These are phyloP conservation scores for Abortiporus biennis DNA, from an alignment of 1,284 basidiomycete genomes.

Conservation along the genomic window DNA sequence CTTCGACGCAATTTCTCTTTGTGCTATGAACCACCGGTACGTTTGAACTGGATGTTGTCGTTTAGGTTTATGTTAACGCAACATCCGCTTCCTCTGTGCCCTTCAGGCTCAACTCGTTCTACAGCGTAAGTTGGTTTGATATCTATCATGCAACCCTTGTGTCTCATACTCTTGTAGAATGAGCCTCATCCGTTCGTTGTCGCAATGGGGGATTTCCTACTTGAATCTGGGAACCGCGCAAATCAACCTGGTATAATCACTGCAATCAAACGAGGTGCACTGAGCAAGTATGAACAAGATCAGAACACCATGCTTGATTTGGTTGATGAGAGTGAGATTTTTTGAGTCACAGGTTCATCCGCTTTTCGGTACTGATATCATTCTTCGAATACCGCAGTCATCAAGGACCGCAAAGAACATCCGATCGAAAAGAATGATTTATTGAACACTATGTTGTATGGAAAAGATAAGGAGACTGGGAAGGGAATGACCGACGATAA, in stretches of 20 bases:
- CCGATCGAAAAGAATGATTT: conserved; percentile 34
- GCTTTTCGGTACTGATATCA: not conserved
- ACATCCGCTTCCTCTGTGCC: not conserved
- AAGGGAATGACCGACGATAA: conserved; percentile 31
- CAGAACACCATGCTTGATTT: conserved; percentile 31
- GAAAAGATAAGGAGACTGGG: conserved; percentile 39
- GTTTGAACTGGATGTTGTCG: conserved; percentile 25
- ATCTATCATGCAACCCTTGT: not conserved
- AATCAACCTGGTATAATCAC: conserved; percentile 30
- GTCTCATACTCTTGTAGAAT: conserved; percentile 20
- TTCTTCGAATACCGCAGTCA: conserved; percentile 20
- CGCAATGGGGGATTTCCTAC: conserved; percentile 36
- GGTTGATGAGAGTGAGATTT: conserved; percentile 30
- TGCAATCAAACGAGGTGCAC: conserved; percentile 27
- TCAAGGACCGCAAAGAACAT: conserved; percentile 28
- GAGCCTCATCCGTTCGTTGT: conserved; percentile 35
- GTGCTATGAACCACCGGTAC: conserved; percentile 38
- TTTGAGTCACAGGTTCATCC: too few relatives aligned
- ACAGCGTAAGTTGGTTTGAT: conserved; percentile 10
- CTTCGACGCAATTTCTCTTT: conserved; percentile 38
- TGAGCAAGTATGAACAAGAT: conserved; percentile 34
- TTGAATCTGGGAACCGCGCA: conserved; percentile 29
- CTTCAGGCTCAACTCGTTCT: conserved; percentile 22
- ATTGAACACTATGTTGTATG: conserved; percentile 36
- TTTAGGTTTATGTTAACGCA: not conserved